Evolutionary conservation across 116 monocot genomes (phyloP), one percentile per base, ranked within the genome.

Genomic region (Cymodocea nodosa): DNA sequence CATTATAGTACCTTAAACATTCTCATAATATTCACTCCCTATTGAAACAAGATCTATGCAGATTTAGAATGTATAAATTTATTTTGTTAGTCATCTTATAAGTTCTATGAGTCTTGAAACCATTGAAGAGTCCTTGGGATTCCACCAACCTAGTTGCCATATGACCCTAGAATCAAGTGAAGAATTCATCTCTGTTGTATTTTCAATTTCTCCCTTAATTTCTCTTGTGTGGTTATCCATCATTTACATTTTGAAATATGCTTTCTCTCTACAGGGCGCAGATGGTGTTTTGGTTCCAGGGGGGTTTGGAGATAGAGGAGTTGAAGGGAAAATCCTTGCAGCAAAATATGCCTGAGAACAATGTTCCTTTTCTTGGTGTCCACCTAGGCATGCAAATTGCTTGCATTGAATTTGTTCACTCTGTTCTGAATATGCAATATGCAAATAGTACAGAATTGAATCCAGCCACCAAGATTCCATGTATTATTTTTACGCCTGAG

Each of bases 341-440:
- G 98, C 98, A 64, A 80, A 82, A 77, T 92, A 91, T 81, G 91
- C 98, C 3, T 76, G 98, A 61, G 80, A 85, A 84, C 37, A 79
- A 79, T 37, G 62, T 92, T 37, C 98, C 95, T 8, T 97, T 75
- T 59, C 80, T 97, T 25, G 95, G 95, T 24, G 85, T 97, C 74
- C 90, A 90, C 71, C 75, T 98, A 55, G 98, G 98, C 50, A 92
- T 98, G 98, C 98, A 98, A 74, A 78, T 86, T 79, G 92, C 92
- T 18, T 92, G 92, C 18, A 89, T 98, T 72, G 98, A 98, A 55
- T 92, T 80, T 80, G 77, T 83, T 39, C 92, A 89, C 56, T 80
- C 82, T 71, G 80, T 86, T 56, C 80, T 98, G 73, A 84, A 92
- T 5, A 69, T 98, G 63, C 54, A 64, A 19, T 84, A 86, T 79